Evolutionary conservation across 768 basidiomycete species (phyloP).

Genomic region (Mycena kentingensis): DNA sequence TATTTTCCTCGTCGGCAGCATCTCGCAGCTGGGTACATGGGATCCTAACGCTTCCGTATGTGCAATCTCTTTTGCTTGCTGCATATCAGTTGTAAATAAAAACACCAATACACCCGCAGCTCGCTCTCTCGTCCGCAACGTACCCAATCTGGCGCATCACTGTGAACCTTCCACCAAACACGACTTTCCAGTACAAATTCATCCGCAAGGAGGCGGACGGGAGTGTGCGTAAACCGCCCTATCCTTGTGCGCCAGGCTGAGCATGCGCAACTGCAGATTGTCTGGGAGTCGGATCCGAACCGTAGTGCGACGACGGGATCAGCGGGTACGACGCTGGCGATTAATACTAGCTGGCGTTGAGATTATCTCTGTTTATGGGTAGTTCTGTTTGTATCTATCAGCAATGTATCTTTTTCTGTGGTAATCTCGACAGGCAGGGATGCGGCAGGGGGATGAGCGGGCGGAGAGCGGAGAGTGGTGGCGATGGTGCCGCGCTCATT

Average conservation of each 20-base stretch:
- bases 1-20: constrained; percentile 59
- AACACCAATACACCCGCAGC: constrained; percentile 18
- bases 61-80: not conserved
- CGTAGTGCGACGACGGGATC: constrained; percentile 33
- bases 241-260: not conserved
- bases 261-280: constrained; percentile 20
- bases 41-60: constrained; percentile 45
- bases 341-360: too few relatives aligned
- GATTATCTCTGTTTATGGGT: too few relatives aligned
- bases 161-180: constrained; percentile 35
- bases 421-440: too few relatives aligned
- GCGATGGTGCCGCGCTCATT: too few relatives aligned
- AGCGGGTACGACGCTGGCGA: too few relatives aligned
- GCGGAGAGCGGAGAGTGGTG: too few relatives aligned
- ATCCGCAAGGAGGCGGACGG: constrained; percentile 38
- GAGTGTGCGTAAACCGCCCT: constrained; percentile 4
- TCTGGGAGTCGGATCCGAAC: constrained; percentile 46
- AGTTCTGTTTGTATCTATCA: too few relatives aligned
- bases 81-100: not conserved
- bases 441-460: too few relatives aligned
- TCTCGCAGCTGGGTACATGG: constrained; percentile 59
- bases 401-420: too few relatives aligned
- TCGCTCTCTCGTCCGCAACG: constrained; percentile 35
- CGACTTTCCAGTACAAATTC: constrained; percentile 42
- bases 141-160: constrained; percentile 40